A percentile compares a stretch with the other conserved stretches of the same genome.
Conservation (phyloP, 768 basidiomycete genomes). For the Trametes maxima region DNA sequence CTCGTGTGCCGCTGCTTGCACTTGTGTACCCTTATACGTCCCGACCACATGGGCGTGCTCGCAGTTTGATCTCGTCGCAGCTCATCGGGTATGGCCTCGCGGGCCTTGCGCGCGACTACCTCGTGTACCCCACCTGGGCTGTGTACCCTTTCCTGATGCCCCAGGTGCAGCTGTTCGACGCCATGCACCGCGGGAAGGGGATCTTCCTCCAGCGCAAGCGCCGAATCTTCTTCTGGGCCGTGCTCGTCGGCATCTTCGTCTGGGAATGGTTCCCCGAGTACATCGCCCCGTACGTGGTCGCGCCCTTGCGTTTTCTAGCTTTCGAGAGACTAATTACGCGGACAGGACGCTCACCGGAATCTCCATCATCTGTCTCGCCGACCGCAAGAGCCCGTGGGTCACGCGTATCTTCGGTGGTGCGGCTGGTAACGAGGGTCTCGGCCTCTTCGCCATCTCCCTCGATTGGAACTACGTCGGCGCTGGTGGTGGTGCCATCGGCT, state of each 20-base stretch:
- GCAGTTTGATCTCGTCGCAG: constrained; percentile 32
- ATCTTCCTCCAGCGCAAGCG: constrained; percentile 39
- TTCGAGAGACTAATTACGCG: neutral
- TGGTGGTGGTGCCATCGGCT: constrained; percentile 42
- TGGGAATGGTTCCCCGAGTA: constrained; percentile 47
- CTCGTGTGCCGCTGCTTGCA: neutral
- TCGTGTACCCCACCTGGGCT: constrained; percentile 52
- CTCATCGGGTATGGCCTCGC: constrained; percentile 35
- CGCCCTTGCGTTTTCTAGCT: neutral
- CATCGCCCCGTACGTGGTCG: constrained; percentile 26
- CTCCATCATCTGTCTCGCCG: constrained; percentile 58
- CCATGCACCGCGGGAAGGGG: constrained; percentile 45
- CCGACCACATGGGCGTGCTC: neutral
- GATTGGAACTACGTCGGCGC: constrained; percentile 55
- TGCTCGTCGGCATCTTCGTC: constrained; percentile 42
- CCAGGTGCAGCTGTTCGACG: constrained; percentile 46
- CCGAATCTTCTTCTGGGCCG: constrained; percentile 37
- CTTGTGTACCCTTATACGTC: neutral
- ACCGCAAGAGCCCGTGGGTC: constrained; percentile 50
- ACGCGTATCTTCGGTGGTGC: constrained; percentile 63
- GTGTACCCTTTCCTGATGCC: constrained; percentile 46
- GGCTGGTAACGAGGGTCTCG: constrained; percentile 63
- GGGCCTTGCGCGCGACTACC: constrained; percentile 48
- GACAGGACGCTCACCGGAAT: constrained; percentile 56
- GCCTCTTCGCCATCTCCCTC: constrained; percentile 54